Evolutionary conservation across 2,329 filamentous ascomycete species (phyloP).

Genomic region (Monilinia polystroma): DNA sequence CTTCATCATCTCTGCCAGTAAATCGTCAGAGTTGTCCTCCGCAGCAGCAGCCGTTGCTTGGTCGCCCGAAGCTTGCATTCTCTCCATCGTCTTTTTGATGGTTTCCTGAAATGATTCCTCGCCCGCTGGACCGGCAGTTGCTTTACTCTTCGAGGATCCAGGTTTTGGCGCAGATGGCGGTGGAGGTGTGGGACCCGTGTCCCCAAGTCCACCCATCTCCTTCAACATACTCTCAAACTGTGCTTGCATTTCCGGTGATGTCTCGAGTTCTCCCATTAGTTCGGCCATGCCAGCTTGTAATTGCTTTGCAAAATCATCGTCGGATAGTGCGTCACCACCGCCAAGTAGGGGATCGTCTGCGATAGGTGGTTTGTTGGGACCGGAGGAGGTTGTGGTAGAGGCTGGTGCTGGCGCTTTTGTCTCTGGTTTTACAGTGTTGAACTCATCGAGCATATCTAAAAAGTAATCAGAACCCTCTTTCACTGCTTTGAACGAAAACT

Average conservation of each 20-base stretch:
- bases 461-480: slow-evolving; percentile 4
- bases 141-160: slow-evolving; percentile 22
- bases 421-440: slow-evolving; percentile 64
- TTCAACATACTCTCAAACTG: slow-evolving; percentile 79
- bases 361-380: slow-evolving; percentile 31
- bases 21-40: slow-evolving; percentile 68
- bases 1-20: slow-evolving; percentile 89
- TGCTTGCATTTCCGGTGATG: slow-evolving; percentile 68
- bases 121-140: slow-evolving; percentile 29
- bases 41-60: slow-evolving; percentile 77
- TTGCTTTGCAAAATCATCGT: slow-evolving; percentile 79
- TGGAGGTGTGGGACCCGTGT: slow-evolving; percentile 30
- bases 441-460: slow-evolving; percentile 88
- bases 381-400: slow-evolving; percentile 35
- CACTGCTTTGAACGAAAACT: background rate
- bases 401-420: slow-evolving; percentile 41
- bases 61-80: slow-evolving; percentile 87
- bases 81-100: slow-evolving; percentile 90
- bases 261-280: slow-evolving; percentile 69
- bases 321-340: slow-evolving; percentile 50
- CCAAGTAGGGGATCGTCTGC: slow-evolving; percentile 30
- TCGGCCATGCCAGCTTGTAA: slow-evolving; percentile 89
- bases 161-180: slow-evolving; percentile 25
- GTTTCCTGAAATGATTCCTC: slow-evolving; percentile 85
- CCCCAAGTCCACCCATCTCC: slow-evolving; percentile 59